Percentiles rank a stretch among this genome's conserved stretches.
Conservation (phyloP, 177 flowering plant species). For the Tripterygium wilfordii region DNA sequence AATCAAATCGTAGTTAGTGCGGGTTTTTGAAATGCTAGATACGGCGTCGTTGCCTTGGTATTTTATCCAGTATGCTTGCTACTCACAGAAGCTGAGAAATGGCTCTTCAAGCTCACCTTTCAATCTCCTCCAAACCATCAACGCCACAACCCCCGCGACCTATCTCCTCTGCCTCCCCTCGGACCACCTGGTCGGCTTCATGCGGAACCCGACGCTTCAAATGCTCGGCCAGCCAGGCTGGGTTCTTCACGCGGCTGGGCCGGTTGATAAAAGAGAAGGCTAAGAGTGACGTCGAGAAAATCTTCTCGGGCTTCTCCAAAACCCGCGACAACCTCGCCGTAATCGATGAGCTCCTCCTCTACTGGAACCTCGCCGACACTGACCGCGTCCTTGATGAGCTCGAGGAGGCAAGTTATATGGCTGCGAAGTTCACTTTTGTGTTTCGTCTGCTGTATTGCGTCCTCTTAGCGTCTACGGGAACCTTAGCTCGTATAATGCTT, state of each 20-base stretch:
- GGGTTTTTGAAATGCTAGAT: neutral
- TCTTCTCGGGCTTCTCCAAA: slow-evolving; percentile 88
- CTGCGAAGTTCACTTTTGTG: too few species aligned
- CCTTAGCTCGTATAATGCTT: too few species aligned
- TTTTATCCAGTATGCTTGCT: slow-evolving; percentile 1
- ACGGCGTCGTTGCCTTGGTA: slow-evolving; percentile 3
- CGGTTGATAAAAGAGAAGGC: slow-evolving; percentile 91
- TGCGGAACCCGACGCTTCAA: slow-evolving; percentile 29
- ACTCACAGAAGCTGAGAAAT: slow-evolving; percentile 6
- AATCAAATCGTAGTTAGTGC: too few species aligned
- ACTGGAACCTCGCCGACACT: slow-evolving; percentile 91
- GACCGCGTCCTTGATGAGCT: slow-evolving; percentile 92
- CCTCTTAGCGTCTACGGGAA: too few species aligned
- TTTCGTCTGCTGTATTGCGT: too few species aligned
- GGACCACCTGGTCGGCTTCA: slow-evolving; percentile 7
- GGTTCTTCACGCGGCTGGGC: slow-evolving; percentile 84
- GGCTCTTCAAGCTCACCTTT: slow-evolving; percentile 18
- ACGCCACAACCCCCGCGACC: neutral
- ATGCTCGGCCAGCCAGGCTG: slow-evolving; percentile 70
- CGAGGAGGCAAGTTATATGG: too few species aligned
- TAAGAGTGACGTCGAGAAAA: slow-evolving; percentile 85
- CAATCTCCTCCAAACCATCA: slow-evolving; percentile 14
- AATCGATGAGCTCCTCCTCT: slow-evolving; percentile 82
- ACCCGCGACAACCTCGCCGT: slow-evolving; percentile 91
- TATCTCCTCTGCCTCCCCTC: slow-evolving; percentile 5